These are phyloP conservation scores for Penicillium lagena DNA, from an alignment of 495 filamentous ascomycete genomes.

Conservation along the genomic window DNA sequence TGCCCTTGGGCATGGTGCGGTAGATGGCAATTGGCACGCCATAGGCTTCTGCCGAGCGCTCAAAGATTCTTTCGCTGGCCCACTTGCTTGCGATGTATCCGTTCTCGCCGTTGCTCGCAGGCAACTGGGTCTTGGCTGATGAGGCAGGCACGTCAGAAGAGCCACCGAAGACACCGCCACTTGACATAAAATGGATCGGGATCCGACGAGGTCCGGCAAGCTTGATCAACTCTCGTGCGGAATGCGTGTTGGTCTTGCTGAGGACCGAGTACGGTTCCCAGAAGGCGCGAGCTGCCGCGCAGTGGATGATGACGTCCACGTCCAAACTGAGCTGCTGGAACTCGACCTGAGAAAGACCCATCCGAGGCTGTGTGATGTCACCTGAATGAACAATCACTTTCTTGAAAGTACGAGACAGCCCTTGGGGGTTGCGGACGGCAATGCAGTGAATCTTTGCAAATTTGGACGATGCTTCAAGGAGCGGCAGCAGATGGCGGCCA, in stretches of 20 bases:
- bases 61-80: conserved; percentile 40
- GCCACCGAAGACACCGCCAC: background rate
- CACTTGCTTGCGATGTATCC: conserved; percentile 41
- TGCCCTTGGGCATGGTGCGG: conserved; percentile 1
- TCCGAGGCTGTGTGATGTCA: conserved; percentile 16
- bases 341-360: conserved; percentile 24
- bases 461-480: background rate
- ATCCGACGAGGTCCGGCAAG: conserved; percentile 16
- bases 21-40: conserved; percentile 19
- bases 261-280: conserved; percentile 29
- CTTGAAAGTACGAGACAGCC: background rate
- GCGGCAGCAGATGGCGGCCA: conserved; percentile 1
- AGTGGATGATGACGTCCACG: conserved; percentile 33
- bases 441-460: conserved; percentile 5
- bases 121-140: conserved; percentile 6
- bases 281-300: conserved; percentile 32
- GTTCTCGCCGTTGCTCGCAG: conserved; percentile 16
- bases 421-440: conserved; percentile 1
- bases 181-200: conserved; percentile 31
- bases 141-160: background rate
- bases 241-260: conserved; percentile 19
- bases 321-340: conserved; percentile 8
- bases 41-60: conserved; percentile 12
- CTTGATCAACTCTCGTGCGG: conserved; percentile 22
- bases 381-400: conserved; percentile 15